Percentiles rank a stretch among this genome's conserved stretches.
phyloP scores from a whole-genome alignment of 768 basidiomycete genomes.

The Tubosaeta sp. region DNA sequence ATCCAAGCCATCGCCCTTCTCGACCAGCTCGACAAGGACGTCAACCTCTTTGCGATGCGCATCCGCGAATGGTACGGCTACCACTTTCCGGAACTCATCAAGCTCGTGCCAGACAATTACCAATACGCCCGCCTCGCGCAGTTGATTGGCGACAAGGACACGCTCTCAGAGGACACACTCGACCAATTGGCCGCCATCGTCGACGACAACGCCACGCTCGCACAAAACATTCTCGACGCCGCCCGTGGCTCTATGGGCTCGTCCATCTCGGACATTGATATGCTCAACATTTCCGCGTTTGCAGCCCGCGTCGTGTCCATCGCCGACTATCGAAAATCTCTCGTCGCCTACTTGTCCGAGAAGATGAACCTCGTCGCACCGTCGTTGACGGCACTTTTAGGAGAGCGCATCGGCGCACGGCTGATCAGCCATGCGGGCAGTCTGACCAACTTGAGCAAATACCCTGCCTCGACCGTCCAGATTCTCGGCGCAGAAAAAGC shows the following conservation, averaged over 20 bases:
- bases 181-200: conserved; percentile 74
- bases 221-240: conserved; percentile 93
- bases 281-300: conserved; percentile 93
- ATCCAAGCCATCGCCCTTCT: conserved; percentile 98
- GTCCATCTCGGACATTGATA: conserved; percentile 84
- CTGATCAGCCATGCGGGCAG: conserved; percentile 96
- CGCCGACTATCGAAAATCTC: conserved; percentile 88
- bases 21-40: conserved; percentile 99
- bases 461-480: conserved; percentile 97
- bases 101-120: conserved; percentile 90
- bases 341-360: conserved; percentile 83
- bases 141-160: conserved; percentile 88
- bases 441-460: conserved; percentile 95
- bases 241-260: conserved; percentile 94
- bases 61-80: conserved; percentile 99
- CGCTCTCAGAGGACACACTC: conserved; percentile 72
- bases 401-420: conserved; percentile 88
- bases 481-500: conserved; percentile 98
- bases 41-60: conserved; percentile 98
- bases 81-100: conserved; percentile 96
- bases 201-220: conserved; percentile 79
- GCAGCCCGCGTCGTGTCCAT: conserved; percentile 88
- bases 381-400: conserved; percentile 83
- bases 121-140: conserved; percentile 84
- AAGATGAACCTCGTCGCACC: conserved; percentile 99